phyloP scores from a whole-genome alignment of 768 basidiomycete species.

The Tricholomella constricta region DNA sequence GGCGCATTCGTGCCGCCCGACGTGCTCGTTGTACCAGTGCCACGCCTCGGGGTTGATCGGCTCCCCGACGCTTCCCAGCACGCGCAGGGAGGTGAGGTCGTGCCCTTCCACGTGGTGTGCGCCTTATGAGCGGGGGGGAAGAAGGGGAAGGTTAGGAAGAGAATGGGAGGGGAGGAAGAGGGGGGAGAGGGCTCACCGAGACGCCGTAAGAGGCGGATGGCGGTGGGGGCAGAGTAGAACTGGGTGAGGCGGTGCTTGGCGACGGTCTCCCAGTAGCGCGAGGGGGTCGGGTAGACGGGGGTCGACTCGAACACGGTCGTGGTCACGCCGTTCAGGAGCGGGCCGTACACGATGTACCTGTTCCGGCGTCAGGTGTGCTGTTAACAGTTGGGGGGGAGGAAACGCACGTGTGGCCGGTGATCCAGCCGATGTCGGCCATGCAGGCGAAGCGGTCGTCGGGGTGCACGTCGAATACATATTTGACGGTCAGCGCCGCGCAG shows the following conservation, averaged over 20 bases:
- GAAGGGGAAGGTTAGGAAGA: too few species aligned
- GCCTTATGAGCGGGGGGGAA: slow-evolving; percentile 46
- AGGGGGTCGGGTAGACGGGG: slow-evolving; percentile 93
- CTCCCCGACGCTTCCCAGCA: slow-evolving; percentile 93
- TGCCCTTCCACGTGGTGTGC: slow-evolving; percentile 81
- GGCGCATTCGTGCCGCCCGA: slow-evolving; percentile 85
- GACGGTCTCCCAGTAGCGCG: slow-evolving; percentile 96
- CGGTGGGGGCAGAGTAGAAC: slow-evolving; percentile 93
- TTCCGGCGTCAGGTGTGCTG: too few species aligned
- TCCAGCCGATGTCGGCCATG: slow-evolving; percentile 99
- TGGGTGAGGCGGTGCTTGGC: slow-evolving; percentile 93
- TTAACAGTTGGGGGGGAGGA: not conserved
- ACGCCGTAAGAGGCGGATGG: slow-evolving; percentile 83
- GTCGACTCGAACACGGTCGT: slow-evolving; percentile 95
- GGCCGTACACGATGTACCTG: slow-evolving; percentile 94
- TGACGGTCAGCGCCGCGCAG: slow-evolving; percentile 87
- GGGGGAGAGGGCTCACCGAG: slow-evolving; percentile 32
- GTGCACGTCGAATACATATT: slow-evolving; percentile 98
- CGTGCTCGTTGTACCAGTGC: slow-evolving; percentile 98
- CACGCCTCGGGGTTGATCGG: slow-evolving; percentile 99
- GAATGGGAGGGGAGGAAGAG: too few species aligned
- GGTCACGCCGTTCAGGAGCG: slow-evolving; percentile 81
- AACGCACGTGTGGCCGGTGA: slow-evolving; percentile 87
- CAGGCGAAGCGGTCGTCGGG: slow-evolving; percentile 95
- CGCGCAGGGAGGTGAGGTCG: slow-evolving; percentile 81